Conservation (phyloP, 2,329 filamentous ascomycete genomes). For the Ramichloridium luteum region DNA sequence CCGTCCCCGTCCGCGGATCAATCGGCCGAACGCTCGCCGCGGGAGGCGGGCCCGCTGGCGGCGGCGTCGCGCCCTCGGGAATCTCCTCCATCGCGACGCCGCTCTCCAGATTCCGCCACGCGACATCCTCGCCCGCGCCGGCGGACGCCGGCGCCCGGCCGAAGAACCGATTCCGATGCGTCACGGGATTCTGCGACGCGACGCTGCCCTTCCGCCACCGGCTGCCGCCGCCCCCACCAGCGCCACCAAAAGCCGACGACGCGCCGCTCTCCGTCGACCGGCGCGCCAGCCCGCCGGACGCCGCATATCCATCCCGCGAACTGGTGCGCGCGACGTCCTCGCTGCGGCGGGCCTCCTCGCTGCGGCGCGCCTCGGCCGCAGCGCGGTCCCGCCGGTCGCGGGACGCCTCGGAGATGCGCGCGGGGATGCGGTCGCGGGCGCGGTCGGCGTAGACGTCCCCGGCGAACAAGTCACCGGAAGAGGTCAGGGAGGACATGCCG, state of each 20-base stretch:
- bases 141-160: constrained; percentile 34
- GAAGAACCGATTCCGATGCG: constrained; percentile 52
- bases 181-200: constrained; percentile 6
- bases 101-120: constrained; percentile 24
- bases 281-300: constrained; percentile 18
- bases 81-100: constrained; percentile 26
- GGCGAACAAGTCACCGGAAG: constrained; percentile 43
- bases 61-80: constrained; percentile 18
- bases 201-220: constrained; percentile 6
- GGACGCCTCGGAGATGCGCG: constrained; percentile 26
- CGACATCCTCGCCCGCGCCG: constrained; percentile 15
- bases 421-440: constrained; percentile 30
- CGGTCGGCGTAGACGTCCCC: constrained; percentile 55
- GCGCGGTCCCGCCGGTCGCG: constrained; percentile 23
- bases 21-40: constrained; percentile 11
- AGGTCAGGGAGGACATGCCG: constrained; percentile 47
- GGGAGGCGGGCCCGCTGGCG: background rate
- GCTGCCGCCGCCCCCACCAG: constrained; percentile 5
- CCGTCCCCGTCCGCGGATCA: constrained; percentile 23
- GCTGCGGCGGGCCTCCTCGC: constrained; percentile 8
- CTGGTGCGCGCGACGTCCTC: constrained; percentile 9
- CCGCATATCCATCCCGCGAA: constrained; percentile 14
- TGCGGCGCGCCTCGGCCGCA: constrained; percentile 14
- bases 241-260: constrained; percentile 6
- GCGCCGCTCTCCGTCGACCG: constrained; percentile 18